Conservation (phyloP, 257 asterid genomes). For the Primulina huaijiensis region DNA sequence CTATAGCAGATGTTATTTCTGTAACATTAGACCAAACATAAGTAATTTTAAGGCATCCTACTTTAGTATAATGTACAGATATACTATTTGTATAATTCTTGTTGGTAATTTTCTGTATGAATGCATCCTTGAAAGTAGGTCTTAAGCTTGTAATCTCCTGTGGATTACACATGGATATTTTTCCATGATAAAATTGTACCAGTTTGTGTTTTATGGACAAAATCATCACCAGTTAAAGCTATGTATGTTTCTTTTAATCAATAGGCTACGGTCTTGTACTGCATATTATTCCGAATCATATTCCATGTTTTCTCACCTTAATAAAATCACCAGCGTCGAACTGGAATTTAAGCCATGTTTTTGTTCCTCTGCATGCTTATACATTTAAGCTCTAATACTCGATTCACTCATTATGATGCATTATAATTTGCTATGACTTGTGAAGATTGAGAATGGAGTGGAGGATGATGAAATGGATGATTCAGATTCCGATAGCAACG, state of each 20-base stretch:
- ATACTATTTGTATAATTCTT: too few relatives aligned
- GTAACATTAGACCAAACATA: too few relatives aligned
- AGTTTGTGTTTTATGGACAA: too few relatives aligned
- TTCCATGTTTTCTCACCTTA: background rate
- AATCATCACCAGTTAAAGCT: background rate
- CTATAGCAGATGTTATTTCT: too few relatives aligned
- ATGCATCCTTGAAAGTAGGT: too few relatives aligned
- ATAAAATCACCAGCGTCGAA: background rate
- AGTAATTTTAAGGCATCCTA: too few relatives aligned
- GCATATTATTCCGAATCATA: background rate
- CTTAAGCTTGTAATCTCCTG: background rate
- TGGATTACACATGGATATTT: background rate
- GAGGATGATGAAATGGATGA: conserved; percentile 68
- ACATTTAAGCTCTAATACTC: background rate
- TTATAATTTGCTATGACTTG: conserved; percentile 12
- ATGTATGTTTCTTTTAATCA: background rate
- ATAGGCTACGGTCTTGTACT: background rate
- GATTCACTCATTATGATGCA: conserved; percentile 13
- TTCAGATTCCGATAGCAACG: conserved; percentile 63
- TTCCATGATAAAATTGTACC: background rate
- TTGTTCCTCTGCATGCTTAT: background rate
- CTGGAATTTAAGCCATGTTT: too few relatives aligned
- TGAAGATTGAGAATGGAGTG: conserved; percentile 72
- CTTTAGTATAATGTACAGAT: too few relatives aligned
- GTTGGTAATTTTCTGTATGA: too few relatives aligned